These are phyloP conservation scores for Liquidambar formosana DNA, from an alignment of 164 flowering plant species.

Conservation along the genomic window DNA sequence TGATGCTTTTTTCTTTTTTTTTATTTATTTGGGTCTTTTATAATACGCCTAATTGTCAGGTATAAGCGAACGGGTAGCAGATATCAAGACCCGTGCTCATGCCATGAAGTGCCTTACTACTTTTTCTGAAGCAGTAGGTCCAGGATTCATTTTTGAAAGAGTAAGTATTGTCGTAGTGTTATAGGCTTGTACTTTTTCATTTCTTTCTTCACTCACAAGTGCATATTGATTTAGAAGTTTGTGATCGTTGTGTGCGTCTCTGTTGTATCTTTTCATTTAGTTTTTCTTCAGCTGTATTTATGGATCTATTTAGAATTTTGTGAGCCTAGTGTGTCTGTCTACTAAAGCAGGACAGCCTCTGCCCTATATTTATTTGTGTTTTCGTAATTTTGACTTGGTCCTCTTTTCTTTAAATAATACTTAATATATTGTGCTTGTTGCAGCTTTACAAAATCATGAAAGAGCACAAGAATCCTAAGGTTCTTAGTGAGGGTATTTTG, in stretches of 20 bases:
- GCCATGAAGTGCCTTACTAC: constrained; percentile 96
- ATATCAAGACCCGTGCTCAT: constrained; percentile 89
- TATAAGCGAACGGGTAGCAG: constrained; percentile 90
- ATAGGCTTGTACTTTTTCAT: no score
- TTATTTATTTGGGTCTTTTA: no score
- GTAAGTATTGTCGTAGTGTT: no score
- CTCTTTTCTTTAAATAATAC: background rate
- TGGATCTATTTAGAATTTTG: background rate
- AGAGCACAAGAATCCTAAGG: constrained; percentile 99
- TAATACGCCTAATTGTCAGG: constrained; percentile 43
- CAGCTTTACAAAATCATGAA: constrained; percentile 95
- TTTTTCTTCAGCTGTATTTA: background rate
- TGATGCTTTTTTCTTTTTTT: background rate
- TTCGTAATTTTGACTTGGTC: background rate
- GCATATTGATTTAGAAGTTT: background rate
- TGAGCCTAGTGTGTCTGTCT: background rate
- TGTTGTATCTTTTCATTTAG: background rate
- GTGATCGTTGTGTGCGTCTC: background rate
- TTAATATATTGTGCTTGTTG: constrained; percentile 7
- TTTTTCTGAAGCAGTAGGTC: constrained; percentile 96
- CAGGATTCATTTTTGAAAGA: constrained; percentile 94
- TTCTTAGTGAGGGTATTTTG: constrained; percentile 88
- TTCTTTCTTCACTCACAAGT: no score
- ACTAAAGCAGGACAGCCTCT: background rate
- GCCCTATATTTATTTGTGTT: background rate